Evolutionary conservation across 2,329 filamentous ascomycete genomes (phyloP).

Genomic region (Phialophora verrucosa): DNA sequence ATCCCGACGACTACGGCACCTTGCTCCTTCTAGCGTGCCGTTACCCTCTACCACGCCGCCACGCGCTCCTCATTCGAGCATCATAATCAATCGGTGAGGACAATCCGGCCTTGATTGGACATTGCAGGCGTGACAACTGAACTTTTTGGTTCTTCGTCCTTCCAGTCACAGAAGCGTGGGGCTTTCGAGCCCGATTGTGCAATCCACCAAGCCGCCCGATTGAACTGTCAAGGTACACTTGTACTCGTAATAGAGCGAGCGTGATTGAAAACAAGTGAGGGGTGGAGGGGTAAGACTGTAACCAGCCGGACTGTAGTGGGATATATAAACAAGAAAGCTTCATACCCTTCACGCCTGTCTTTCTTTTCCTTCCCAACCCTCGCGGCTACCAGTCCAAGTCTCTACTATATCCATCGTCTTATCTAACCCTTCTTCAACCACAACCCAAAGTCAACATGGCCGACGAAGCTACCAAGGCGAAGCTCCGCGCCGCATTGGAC

Average conservation of each 20-base stretch:
- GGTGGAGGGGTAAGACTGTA: conserved; percentile 30
- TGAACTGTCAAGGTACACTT: background rate
- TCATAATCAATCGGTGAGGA: conserved; percentile 31
- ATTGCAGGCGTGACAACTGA: conserved; percentile 16
- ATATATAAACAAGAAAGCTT: conserved; percentile 32
- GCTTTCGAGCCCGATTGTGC: conserved; percentile 25
- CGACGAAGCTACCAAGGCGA: conserved; percentile 34
- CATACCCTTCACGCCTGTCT: conserved; percentile 8
- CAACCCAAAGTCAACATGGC: conserved; percentile 34
- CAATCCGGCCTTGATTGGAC: conserved; percentile 27
- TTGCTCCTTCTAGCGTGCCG: conserved; percentile 33
- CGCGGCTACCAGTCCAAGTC: background rate
- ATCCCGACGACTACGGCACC: conserved; percentile 26
- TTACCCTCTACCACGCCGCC: conserved; percentile 31
- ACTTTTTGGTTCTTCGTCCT: conserved; percentile 17
- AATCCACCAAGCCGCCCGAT: conserved; percentile 20
- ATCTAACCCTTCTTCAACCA: conserved; percentile 6
- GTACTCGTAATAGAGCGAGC: background rate
- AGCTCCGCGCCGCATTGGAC: conserved; percentile 36
- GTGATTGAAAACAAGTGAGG: conserved; percentile 21
- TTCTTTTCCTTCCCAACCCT: conserved; percentile 9
- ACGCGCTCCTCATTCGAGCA: conserved; percentile 28
- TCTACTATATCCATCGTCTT: conserved; percentile 3
- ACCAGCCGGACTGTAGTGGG: background rate
- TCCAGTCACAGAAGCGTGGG: conserved; percentile 25